These are phyloP conservation scores for thale cress (Arabidopsis thaliana) DNA, from an alignment of 345 rosid species.

Conservation along the genomic window TAIR10.1 NC_003076.8:9764001-9764500, in stretches of 20 bases:
- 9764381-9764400: slow-evolving; percentile 8
- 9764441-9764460: slow-evolving; percentile 19
- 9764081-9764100: slow-evolving; percentile 47
- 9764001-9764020: slow-evolving; percentile 13
- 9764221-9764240: neutral
- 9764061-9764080: neutral
- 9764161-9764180: slow-evolving; percentile 31
- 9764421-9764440: slow-evolving; percentile 10
- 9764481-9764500: slow-evolving; percentile 11
- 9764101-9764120: slow-evolving; percentile 21
- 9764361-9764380: slow-evolving; percentile 54
- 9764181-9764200: slow-evolving; percentile 25
- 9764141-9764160: slow-evolving; percentile 72
- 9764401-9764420: slow-evolving; percentile 18
- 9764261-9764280: slow-evolving; percentile 20
- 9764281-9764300: slow-evolving; percentile 28
- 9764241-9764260: slow-evolving; percentile 37
- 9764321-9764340: slow-evolving; percentile 29
- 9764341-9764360: slow-evolving; percentile 51
- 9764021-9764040: slow-evolving; percentile 26
- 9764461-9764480: slow-evolving; percentile 10
- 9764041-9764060: neutral
- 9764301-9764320: neutral
- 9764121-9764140: slow-evolving; percentile 79
- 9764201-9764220: neutral